A percentile compares a stretch with the other conserved stretches of the same genome.
These are phyloP conservation scores for Saposhnikovia divaricata DNA, from an alignment of 129 eudicot species.

Conservation along the genomic window DNA sequence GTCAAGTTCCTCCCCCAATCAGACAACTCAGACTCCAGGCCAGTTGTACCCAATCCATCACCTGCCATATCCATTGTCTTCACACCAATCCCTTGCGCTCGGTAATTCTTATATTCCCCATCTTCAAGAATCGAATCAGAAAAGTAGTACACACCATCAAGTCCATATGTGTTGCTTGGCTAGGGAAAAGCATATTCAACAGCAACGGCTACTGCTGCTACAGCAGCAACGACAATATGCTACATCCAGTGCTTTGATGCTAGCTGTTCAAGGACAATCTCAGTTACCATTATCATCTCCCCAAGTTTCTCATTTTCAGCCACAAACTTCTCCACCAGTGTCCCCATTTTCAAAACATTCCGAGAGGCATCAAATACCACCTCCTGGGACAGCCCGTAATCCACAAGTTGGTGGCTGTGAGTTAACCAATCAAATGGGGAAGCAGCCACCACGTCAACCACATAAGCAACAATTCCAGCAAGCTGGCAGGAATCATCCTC, in stretches of 20 bases:
- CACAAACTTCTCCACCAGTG: slow-evolving; percentile 46
- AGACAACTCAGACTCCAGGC: slow-evolving; percentile 40
- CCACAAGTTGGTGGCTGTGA: slow-evolving; percentile 41
- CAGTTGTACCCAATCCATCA: slow-evolving; percentile 42
- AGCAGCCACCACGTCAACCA: slow-evolving; percentile 35
- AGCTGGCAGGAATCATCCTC: slow-evolving; percentile 61
- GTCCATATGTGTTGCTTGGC: slow-evolving; percentile 55
- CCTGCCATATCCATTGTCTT: slow-evolving; percentile 48
- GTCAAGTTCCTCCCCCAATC: slow-evolving; percentile 39
- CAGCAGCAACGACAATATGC: slow-evolving; percentile 39
- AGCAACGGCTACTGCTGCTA: too few species aligned
- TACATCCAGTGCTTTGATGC: slow-evolving; percentile 45
- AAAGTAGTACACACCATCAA: slow-evolving; percentile 39
- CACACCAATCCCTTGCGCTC: slow-evolving; percentile 51
- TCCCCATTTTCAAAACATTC: slow-evolving; percentile 41
- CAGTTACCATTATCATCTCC: slow-evolving; percentile 66
- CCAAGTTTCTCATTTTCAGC: slow-evolving; percentile 38
- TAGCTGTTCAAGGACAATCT: slow-evolving; percentile 45
- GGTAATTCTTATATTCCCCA: slow-evolving; percentile 41
- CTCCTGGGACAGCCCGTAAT: slow-evolving; percentile 45
- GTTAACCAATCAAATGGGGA: slow-evolving; percentile 33
- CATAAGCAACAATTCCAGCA: slow-evolving; percentile 46
- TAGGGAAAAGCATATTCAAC: slow-evolving; percentile 66
- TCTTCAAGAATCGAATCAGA: slow-evolving; percentile 49
- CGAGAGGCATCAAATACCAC: slow-evolving; percentile 39